A percentile compares a stretch with the other conserved stretches of the same genome.
These are phyloP conservation scores for Podospora didyma DNA, from an alignment of 495 filamentous ascomycete species.

Conservation along the genomic window DNA sequence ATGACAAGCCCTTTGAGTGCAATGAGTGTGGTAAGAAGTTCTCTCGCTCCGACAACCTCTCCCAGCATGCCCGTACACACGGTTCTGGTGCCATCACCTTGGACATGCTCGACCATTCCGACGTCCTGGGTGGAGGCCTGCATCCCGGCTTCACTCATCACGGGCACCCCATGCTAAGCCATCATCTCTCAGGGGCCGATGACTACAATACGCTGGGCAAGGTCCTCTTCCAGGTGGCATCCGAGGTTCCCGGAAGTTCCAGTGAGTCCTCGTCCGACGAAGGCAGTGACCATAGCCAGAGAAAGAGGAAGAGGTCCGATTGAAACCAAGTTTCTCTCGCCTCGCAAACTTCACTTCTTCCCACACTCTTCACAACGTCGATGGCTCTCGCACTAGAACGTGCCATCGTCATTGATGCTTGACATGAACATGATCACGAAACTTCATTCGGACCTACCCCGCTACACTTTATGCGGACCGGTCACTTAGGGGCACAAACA, in stretches of 20 bases:
- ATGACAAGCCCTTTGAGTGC: slow-evolving; percentile 98
- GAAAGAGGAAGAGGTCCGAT: slow-evolving; percentile 74
- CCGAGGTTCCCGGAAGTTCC: slow-evolving; percentile 58
- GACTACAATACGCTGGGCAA: slow-evolving; percentile 64
- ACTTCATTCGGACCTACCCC: slow-evolving; percentile 17
- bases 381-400: slow-evolving; percentile 31
- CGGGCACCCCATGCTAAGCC: slow-evolving; percentile 20
- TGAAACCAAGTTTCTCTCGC: slow-evolving; percentile 25
- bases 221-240: slow-evolving; percentile 72
- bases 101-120: slow-evolving; percentile 76
- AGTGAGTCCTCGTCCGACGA: slow-evolving; percentile 53
- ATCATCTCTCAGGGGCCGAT: slow-evolving; percentile 44
- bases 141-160: slow-evolving; percentile 17
- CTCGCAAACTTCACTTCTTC: slow-evolving; percentile 25
- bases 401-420: slow-evolving; percentile 34
- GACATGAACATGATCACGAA: slow-evolving; percentile 34
- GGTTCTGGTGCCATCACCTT: slow-evolving; percentile 85
- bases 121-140: slow-evolving; percentile 30
- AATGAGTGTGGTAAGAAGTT: slow-evolving; percentile 98
- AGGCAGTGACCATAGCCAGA: slow-evolving; percentile 49
- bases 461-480: slow-evolving; percentile 17
- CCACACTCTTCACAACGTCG: slow-evolving; percentile 35
- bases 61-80: slow-evolving; percentile 93
- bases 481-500: slow-evolving; percentile 17
- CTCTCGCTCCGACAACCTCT: slow-evolving; percentile 94